Conservation (phyloP, 1,284 basidiomycete genomes). For the Leccinum pachyderme region DNA sequence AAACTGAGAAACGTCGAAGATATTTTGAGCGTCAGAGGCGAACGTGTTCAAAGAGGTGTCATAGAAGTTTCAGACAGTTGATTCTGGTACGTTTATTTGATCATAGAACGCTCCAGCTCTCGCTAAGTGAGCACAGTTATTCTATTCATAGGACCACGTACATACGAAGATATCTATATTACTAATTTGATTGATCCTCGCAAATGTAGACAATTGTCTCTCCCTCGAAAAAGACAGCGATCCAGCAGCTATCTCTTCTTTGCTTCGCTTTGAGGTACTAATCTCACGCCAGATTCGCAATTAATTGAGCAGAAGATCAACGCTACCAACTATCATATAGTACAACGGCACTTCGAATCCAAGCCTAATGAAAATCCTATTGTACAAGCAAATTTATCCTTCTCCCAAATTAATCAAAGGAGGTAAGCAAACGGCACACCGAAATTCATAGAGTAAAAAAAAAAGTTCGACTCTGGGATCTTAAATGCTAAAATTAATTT, state of each 20-base stretch:
- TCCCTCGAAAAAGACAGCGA: slow-evolving; percentile 11
- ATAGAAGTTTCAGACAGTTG: slow-evolving; percentile 40
- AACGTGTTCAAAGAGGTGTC: slow-evolving; percentile 58
- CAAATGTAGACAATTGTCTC: slow-evolving; percentile 53
- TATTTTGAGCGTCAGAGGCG: slow-evolving; percentile 73
- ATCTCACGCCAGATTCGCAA: not conserved
- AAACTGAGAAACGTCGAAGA: slow-evolving; percentile 80
- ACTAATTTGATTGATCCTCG: slow-evolving; percentile 36
- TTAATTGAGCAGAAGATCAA: not conserved
- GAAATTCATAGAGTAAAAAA: not conserved
- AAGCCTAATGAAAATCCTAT: not conserved
- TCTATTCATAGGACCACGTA: slow-evolving; percentile 6
- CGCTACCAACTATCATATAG: not conserved
- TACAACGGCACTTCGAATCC: not conserved
- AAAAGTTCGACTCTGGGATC: not conserved
- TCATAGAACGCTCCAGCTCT: not conserved
- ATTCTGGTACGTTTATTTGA: slow-evolving; percentile 12
- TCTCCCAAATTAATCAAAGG: not conserved
- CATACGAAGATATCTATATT: slow-evolving; percentile 8
- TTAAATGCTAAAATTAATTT: not conserved
- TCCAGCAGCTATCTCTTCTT: not conserved
- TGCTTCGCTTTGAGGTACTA: not conserved
- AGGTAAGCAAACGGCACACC: not conserved
- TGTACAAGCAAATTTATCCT: not conserved
- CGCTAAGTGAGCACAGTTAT: not conserved